A percentile compares a stretch with the other conserved stretches of the same genome.
phyloP scores from a whole-genome alignment of 2,329 filamentous ascomycete genomes.

The Ophiostoma ips region DNA sequence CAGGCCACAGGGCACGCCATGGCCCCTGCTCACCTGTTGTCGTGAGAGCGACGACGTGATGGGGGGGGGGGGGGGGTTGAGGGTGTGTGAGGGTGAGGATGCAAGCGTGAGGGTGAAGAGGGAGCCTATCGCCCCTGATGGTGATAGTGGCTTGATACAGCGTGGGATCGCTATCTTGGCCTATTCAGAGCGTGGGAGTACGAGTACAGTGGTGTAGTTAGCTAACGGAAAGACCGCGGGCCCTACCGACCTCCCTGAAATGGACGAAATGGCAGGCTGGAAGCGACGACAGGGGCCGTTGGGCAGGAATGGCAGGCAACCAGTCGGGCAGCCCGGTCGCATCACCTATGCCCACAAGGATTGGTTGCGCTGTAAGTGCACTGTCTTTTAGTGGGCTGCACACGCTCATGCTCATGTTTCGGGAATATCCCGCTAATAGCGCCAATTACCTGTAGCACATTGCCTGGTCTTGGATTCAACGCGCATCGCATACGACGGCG shows the following conservation, averaged over 20 bases:
- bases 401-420: no score
- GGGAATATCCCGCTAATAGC: not conserved
- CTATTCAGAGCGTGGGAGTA: not conserved
- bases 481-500: no score
- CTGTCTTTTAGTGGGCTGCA: no score
- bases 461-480: no score
- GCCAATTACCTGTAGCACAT: not conserved
- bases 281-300: conserved; percentile 3
- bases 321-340: no score
- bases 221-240: not conserved
- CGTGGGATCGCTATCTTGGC: no score
- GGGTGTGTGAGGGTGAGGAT: not conserved
- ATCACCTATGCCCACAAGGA: no score
- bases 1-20: conserved; percentile 2
- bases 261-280: conserved; percentile 5
- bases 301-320: not conserved
- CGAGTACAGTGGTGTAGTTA: not conserved
- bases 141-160: no score
- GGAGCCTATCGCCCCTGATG: no score
- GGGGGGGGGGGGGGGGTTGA: not conserved
- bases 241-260: conserved; percentile 6
- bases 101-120: no score
- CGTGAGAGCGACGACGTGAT: not conserved
- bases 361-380: not conserved
- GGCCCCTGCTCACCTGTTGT: conserved; percentile 4